phyloP scores from a whole-genome alignment of 78 protist genomes.

The Dictyostelium intermedium region DNA sequence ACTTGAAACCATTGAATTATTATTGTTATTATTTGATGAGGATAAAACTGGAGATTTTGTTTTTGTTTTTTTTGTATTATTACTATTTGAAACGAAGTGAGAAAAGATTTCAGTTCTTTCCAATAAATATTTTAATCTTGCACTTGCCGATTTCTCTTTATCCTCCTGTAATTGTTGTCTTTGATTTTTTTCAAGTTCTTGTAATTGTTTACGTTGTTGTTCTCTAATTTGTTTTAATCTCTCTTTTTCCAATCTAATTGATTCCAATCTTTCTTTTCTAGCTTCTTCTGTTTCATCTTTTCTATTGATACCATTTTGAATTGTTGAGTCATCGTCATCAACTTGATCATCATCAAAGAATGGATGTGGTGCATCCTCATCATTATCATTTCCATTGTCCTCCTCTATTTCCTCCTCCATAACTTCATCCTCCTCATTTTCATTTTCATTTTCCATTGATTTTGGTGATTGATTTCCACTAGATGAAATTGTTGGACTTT shows the following conservation, averaged over 20 bases:
- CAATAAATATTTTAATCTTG: constrained; percentile 71
- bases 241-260: constrained; percentile 54
- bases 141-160: constrained; percentile 62
- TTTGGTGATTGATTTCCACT: constrained; percentile 14
- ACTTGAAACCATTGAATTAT: not conserved
- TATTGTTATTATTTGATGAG: not conserved
- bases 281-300: constrained; percentile 64
- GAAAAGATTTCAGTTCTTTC: constrained; percentile 73
- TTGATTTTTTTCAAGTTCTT: constrained; percentile 33
- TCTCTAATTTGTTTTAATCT: constrained; percentile 41
- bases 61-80: not conserved
- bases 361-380: constrained; percentile 11
- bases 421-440: constrained; percentile 21
- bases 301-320: not conserved
- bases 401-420: constrained; percentile 12
- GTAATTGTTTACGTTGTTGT: constrained; percentile 30
- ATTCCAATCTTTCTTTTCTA: constrained; percentile 16
- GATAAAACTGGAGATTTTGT: not conserved
- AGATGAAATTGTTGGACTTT: not conserved
- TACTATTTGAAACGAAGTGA: constrained; percentile 50
- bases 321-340: not conserved
- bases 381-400: not conserved
- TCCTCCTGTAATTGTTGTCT: constrained; percentile 30
- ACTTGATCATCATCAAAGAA: constrained; percentile 38
- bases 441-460: constrained; percentile 17